A percentile compares a stretch with the other conserved stretches of the same genome.
These are phyloP conservation scores for Naganishia kalamii DNA, from an alignment of 768 basidiomycete genomes.

Conservation along the genomic window DNA sequence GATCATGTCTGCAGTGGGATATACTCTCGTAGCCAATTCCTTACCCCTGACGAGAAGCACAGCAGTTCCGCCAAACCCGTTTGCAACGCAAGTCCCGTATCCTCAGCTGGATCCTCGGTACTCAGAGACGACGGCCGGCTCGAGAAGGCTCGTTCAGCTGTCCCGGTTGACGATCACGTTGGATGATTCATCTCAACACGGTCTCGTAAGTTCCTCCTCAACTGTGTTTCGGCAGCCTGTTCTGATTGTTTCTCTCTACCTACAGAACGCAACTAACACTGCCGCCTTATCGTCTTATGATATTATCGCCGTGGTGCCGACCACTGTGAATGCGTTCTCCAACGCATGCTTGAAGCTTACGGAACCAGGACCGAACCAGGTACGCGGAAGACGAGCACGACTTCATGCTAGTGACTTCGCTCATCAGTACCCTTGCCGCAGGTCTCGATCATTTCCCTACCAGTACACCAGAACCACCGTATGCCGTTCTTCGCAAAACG, in stretches of 20 bases:
- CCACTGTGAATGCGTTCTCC: slow-evolving; percentile 38
- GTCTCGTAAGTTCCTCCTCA: slow-evolving; percentile 31
- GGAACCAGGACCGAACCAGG: slow-evolving; percentile 41
- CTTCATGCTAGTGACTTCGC: too few relatives aligned
- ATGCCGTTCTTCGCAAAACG: slow-evolving; percentile 24
- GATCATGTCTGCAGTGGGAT: too few relatives aligned
- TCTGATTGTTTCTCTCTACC: not conserved
- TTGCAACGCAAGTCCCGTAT: slow-evolving; percentile 31
- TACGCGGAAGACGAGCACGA: slow-evolving; percentile 4
- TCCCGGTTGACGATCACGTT: slow-evolving; percentile 38
- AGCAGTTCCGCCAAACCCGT: slow-evolving; percentile 31
- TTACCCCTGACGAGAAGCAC: not conserved
- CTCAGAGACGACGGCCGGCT: not conserved
- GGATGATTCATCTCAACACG: slow-evolving; percentile 40
- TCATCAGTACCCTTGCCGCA: not conserved
- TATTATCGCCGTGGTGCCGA: slow-evolving; percentile 39
- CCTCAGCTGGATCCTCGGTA: slow-evolving; percentile 36
- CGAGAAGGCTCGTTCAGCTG: slow-evolving; percentile 34
- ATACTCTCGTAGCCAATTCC: slow-evolving; percentile 13
- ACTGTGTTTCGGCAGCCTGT: not conserved
- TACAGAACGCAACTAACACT: slow-evolving; percentile 33
- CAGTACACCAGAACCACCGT: slow-evolving; percentile 34
- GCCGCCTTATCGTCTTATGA: slow-evolving; percentile 33
- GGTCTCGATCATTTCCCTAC: slow-evolving; percentile 43
- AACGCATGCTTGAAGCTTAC: slow-evolving; percentile 41